A percentile compares a stretch with the other conserved stretches of the same genome.
These are phyloP conservation scores for Fusarium mangiferae DNA, from an alignment of 2,329 filamentous ascomycete genomes.

Conservation along the genomic window DNA sequence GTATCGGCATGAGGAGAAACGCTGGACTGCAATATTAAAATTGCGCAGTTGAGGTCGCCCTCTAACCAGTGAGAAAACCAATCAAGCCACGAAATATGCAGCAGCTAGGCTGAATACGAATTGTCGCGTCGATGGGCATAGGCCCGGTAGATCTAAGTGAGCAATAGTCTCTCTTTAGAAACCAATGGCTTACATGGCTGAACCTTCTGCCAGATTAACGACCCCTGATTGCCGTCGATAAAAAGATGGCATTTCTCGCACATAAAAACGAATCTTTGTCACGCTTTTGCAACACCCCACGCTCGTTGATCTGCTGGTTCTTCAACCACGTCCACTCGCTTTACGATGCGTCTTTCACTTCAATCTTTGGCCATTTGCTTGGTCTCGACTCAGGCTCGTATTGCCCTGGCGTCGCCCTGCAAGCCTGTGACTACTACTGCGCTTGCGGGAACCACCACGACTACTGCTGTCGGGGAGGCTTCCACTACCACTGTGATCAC, in stretches of 20 bases:
- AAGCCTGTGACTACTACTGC: background rate
- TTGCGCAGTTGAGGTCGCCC: rapidly evolving
- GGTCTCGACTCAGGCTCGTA: background rate
- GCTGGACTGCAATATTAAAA: background rate
- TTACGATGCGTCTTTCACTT: background rate
- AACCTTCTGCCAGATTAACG: background rate
- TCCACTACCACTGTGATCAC: background rate
- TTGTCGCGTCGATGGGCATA: background rate
- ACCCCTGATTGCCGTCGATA: background rate
- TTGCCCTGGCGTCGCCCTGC: background rate
- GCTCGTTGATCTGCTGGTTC: background rate
- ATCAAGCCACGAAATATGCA: background rate
- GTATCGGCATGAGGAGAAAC: background rate
- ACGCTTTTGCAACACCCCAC: background rate
- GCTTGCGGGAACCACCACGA: background rate
- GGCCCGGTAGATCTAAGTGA: background rate
- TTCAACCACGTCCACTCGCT: background rate
- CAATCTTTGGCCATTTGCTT: background rate
- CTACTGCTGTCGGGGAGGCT: background rate
- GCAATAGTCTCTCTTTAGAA: rapidly evolving
- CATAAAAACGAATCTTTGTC: rapidly evolving
- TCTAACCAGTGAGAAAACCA: rapidly evolving
- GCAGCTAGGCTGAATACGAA: background rate
- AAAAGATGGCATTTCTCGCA: background rate
- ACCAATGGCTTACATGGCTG: rapidly evolving